Percentiles rank a stretch among this genome's conserved stretches.
Evolutionary conservation across 441 rosid genomes (phyloP).

Genomic region (Arabidopsis hybrid): DNA sequence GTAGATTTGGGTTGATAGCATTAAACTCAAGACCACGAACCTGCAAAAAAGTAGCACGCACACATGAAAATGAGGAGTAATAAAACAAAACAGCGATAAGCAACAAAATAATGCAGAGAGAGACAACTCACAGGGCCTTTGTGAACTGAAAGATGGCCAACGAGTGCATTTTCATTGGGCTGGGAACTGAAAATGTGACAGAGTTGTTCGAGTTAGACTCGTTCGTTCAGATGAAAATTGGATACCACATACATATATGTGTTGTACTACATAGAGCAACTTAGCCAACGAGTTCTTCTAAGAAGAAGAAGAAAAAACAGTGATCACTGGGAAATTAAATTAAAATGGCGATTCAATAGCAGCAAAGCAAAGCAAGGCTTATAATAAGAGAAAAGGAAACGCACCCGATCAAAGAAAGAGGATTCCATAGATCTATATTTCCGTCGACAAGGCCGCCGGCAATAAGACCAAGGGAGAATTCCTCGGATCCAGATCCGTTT

Average conservation of each 20-base stretch:
- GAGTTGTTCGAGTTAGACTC: conserved; percentile 17
- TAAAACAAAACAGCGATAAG: conserved; percentile 6
- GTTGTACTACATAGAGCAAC: background rate
- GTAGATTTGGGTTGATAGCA: conserved; percentile 69
- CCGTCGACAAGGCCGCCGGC: conserved; percentile 99
- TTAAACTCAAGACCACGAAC: conserved; percentile 99
- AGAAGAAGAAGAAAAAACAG: background rate
- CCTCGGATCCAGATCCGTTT: conserved; percentile 85
- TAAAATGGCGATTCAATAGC: background rate
- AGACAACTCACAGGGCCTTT: conserved; percentile 89
- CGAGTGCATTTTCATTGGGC: conserved; percentile 63
- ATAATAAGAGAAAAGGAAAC: conserved; percentile 4
- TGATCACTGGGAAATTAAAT: background rate
- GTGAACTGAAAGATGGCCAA: conserved; percentile 83
- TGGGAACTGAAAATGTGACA: conserved; percentile 59
- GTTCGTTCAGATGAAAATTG: conserved; percentile 15
- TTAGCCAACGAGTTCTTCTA: background rate
- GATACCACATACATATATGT: conserved; percentile 12
- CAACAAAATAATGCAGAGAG: conserved; percentile 16
- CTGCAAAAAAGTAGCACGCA: conserved; percentile 50
- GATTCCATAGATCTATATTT: conserved; percentile 90
- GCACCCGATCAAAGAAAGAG: conserved; percentile 79
- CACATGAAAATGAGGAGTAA: conserved; percentile 23
- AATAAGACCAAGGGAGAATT: conserved; percentile 78
- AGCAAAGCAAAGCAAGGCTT: background rate